Conservation (phyloP, 202 grass and related monocot genomes). For the Brachypodium distachyon region DNA sequence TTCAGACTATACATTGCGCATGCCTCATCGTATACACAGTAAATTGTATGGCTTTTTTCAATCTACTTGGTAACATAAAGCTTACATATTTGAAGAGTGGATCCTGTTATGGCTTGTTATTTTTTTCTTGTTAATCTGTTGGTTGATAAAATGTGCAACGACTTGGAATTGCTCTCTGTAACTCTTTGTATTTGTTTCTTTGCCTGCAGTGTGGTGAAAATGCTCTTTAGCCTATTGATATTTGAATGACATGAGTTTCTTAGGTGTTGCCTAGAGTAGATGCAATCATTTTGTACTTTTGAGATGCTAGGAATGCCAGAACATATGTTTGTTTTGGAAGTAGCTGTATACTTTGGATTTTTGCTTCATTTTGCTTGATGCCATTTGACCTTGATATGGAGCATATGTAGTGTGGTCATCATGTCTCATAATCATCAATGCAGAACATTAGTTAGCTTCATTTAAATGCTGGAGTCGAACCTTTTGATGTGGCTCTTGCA, state of each 20-base stretch:
- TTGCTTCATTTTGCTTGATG: conserved; percentile 8
- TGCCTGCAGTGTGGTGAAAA: not conserved
- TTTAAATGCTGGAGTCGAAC: not conserved
- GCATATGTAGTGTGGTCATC: not conserved
- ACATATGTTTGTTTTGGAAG: not conserved
- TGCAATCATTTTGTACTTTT: not conserved
- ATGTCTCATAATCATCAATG: not conserved
- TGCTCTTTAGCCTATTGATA: not conserved
- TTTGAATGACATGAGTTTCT: conserved; percentile 1
- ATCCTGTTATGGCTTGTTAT: not conserved
- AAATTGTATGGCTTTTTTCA: not conserved
- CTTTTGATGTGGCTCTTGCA: not conserved
- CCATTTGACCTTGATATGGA: not conserved
- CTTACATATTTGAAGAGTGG: not conserved
- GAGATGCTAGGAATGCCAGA: not conserved
- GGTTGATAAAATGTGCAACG: not conserved
- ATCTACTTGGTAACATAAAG: not conserved
- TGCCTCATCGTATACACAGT: too few relatives aligned
- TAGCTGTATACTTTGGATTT: conserved; percentile 8
- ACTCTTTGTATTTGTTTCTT: not conserved
- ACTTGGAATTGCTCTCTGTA: not conserved
- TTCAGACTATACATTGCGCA: not conserved
- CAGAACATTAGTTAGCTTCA: not conserved
- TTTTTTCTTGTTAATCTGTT: not conserved
- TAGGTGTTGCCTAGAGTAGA: not conserved